Percentiles rank a stretch among this genome's conserved stretches.
Conservation (phyloP, 768 basidiomycete species). For the Tulasnella sp. region DNA sequence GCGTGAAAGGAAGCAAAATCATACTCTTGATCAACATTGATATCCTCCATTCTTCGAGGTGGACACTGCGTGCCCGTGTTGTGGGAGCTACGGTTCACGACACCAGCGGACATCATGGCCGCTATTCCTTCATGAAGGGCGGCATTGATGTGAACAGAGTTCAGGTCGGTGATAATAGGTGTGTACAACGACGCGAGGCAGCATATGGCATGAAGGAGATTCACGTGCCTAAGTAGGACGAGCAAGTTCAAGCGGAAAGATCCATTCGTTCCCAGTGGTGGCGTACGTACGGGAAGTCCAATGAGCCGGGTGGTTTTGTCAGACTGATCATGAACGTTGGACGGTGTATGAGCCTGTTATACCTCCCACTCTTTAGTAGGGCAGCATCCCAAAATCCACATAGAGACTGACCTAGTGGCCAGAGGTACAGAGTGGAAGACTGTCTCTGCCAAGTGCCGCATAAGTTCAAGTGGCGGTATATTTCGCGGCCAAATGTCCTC, state of each 20-base stretch:
- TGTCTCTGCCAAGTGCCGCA: conserved; percentile 12
- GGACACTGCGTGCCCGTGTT: not conserved
- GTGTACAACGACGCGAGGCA: conserved; percentile 9
- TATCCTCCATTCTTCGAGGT: not conserved
- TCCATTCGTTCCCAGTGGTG: not conserved
- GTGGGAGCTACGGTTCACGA: too few species aligned
- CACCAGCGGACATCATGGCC: too few species aligned
- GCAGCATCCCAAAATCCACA: too few species aligned
- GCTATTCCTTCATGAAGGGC: too few species aligned
- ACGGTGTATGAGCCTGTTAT: conserved; percentile 5
- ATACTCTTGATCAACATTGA: not conserved
- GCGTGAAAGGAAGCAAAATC: not conserved
- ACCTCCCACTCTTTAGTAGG: too few species aligned
- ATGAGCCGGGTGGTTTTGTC: not conserved
- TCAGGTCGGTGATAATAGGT: not conserved
- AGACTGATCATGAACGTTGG: conserved; percentile 11
- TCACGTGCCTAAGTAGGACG: not conserved
- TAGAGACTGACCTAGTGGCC: not conserved
- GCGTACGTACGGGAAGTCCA: conserved; percentile 2
- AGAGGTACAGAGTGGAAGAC: conserved; percentile 15
- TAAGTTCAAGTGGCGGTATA: conserved; percentile 3
- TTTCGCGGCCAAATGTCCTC: conserved; percentile 3
- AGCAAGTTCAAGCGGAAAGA: not conserved
- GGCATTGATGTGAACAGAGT: conserved; percentile 24
- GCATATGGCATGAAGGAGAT: conserved; percentile 16